Evolutionary conservation across 768 basidiomycete genomes (phyloP).

Genomic region (Galerina marginata): DNA sequence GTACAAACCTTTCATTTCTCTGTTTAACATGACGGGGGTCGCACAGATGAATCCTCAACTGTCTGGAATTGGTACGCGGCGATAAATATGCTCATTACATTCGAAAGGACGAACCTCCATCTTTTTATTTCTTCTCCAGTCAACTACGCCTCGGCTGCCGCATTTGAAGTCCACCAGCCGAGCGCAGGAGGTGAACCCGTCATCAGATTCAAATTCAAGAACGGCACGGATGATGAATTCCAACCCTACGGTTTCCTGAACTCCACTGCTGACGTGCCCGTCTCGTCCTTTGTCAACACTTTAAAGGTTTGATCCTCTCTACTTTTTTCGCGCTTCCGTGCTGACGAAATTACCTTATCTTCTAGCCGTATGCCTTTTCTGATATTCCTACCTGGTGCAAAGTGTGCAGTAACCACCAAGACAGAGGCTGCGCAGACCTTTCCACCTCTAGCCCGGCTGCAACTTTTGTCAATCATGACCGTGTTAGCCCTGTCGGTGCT

Average conservation of each 20-base stretch:
- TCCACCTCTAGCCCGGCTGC: conserved; percentile 36
- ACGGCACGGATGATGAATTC: conserved; percentile 61
- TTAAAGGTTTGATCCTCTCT: conserved; percentile 33
- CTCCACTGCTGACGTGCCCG: conserved; percentile 49
- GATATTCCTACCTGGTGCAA: conserved; percentile 63
- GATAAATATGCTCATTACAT: not conserved
- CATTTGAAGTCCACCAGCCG: conserved; percentile 63
- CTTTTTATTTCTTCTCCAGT: conserved; percentile 40
- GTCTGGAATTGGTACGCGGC: conserved; percentile 57
- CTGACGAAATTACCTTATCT: not conserved
- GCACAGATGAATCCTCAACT: conserved; percentile 55
- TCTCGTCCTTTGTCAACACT: conserved; percentile 54
- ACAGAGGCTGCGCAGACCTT: conserved; percentile 62
- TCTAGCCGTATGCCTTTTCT: conserved; percentile 54
- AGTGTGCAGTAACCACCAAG: conserved; percentile 59
- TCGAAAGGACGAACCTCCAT: not conserved
- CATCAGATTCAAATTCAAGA: conserved; percentile 72
- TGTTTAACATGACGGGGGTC: conserved; percentile 79
- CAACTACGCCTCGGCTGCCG: conserved; percentile 62
- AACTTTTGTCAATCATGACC: conserved; percentile 32
- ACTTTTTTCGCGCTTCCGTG: not conserved
- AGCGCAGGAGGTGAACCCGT: conserved; percentile 52
- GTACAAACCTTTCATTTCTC: conserved; percentile 79
- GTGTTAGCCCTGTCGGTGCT: conserved; percentile 60
- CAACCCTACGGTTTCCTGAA: conserved; percentile 52